A percentile compares a stretch with the other conserved stretches of the same genome.
Evolutionary conservation across 805 yeast species (phyloP).

Genomic region (Schwanniomyces polymorphus): DNA sequence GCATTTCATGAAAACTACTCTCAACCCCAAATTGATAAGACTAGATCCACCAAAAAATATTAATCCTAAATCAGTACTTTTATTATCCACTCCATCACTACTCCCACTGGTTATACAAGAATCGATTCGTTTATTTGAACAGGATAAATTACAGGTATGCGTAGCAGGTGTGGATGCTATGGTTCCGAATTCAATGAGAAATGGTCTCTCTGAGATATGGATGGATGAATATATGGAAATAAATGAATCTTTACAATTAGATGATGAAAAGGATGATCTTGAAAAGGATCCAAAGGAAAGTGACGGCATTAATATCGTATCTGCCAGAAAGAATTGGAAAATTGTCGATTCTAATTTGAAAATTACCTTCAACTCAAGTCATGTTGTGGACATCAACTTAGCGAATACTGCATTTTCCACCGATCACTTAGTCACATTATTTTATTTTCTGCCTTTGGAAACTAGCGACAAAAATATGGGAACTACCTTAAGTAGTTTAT

Average conservation of each 20-base stretch:
- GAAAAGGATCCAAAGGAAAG: conserved; percentile 23
- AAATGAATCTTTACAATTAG: conserved; percentile 15
- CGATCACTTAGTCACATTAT: conserved; percentile 32
- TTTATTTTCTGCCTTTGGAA: conserved; percentile 25
- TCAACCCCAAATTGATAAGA: conserved; percentile 12
- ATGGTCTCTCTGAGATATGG: conserved; percentile 44
- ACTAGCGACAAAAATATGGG: conserved; percentile 20
- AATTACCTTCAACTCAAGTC: conserved; percentile 13
- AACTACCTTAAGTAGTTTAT: conserved; percentile 26
- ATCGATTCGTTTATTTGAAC: conserved; percentile 24
- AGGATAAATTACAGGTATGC: conserved; percentile 29
- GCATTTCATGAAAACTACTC: conserved; percentile 7
- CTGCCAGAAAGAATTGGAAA: conserved; percentile 38
- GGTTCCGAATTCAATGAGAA: conserved; percentile 27
- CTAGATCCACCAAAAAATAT: conserved; percentile 10
- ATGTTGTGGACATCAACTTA: conserved; percentile 21
- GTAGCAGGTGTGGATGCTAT: conserved; percentile 44
- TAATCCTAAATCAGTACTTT: conserved; percentile 27
- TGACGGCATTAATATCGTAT: conserved; percentile 37
- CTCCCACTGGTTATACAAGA: conserved; percentile 29
- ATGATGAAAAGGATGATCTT: conserved; percentile 23
- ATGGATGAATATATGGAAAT: conserved; percentile 22
- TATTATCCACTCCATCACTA: conserved; percentile 37
- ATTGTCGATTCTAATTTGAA: conserved; percentile 22
- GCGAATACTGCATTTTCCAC: conserved; percentile 44